These are phyloP conservation scores for Cercospora nicotianae DNA, from an alignment of 2,329 filamentous ascomycete species.

Conservation along the genomic window DNA sequence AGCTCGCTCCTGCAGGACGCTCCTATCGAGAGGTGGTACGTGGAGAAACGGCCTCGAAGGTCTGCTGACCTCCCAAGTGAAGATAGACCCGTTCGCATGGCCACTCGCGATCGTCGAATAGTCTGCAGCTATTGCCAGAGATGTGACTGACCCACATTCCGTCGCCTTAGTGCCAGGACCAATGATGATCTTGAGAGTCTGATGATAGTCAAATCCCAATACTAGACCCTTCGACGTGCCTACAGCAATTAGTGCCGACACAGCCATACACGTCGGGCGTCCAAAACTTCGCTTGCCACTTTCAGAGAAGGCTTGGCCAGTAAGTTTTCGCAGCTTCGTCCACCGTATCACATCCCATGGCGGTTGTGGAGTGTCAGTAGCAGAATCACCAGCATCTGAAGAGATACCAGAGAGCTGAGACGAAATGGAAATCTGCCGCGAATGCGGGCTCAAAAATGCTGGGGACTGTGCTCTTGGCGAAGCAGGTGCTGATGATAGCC, in stretches of 20 bases:
- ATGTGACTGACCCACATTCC: constrained; percentile 83
- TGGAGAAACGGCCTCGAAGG: constrained; percentile 85
- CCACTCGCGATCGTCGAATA: constrained; percentile 89
- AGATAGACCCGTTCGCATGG: constrained; percentile 86
- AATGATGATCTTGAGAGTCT: constrained; percentile 90
- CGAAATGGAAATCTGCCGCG: constrained; percentile 58
- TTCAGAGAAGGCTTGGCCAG: constrained; percentile 87
- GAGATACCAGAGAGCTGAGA: constrained; percentile 62
- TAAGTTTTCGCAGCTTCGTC: constrained; percentile 89
- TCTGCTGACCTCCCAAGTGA: constrained; percentile 89
- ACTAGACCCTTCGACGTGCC: constrained; percentile 94
- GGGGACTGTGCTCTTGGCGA: constrained; percentile 74
- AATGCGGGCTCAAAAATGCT: constrained; percentile 72
- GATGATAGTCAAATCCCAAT: constrained; percentile 94
- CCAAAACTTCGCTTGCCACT: constrained; percentile 90
- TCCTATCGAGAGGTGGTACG: constrained; percentile 72
- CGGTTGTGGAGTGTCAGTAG: constrained; percentile 58
- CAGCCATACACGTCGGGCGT: constrained; percentile 80
- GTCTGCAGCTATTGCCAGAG: constrained; percentile 88
- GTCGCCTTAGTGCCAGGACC: constrained; percentile 91
- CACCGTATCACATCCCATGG: constrained; percentile 98
- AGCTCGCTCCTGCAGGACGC: constrained; percentile 60
- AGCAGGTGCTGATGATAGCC: constrained; percentile 66
- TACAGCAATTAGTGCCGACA: constrained; percentile 83
- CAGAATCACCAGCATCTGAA: constrained; percentile 61